Conservation (phyloP, 441 rosid species). For the Populus tomentosa region DNA sequence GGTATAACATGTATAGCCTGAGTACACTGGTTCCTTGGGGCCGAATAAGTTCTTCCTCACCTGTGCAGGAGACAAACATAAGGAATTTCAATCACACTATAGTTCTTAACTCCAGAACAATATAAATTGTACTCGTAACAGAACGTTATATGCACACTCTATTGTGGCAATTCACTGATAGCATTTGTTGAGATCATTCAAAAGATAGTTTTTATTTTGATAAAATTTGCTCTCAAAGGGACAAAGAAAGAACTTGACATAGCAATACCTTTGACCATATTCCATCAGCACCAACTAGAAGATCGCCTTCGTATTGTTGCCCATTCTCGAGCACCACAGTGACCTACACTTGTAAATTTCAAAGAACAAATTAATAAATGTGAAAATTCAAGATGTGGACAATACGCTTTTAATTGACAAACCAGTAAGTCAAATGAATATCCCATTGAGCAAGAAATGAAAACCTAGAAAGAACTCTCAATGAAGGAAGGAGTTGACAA, state of each 20-base stretch:
- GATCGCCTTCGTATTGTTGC: conserved; percentile 64
- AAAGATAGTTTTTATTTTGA: neutral
- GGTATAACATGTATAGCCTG: conserved; percentile 90
- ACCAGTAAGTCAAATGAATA: conserved; percentile 2
- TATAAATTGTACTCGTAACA: neutral
- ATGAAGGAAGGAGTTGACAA: conserved; percentile 27
- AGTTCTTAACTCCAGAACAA: neutral
- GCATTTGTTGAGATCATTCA: conserved; percentile 2
- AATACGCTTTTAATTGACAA: neutral
- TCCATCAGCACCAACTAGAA: conserved; percentile 93
- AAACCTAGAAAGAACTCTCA: conserved; percentile 25
- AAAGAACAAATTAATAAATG: conserved; percentile 8
- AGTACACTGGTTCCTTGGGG: conserved; percentile 59
- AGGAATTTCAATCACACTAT: neutral
- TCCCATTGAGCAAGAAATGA: conserved; percentile 8
- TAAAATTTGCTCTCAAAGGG: neutral
- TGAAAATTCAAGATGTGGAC: conserved; percentile 9
- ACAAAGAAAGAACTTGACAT: neutral
- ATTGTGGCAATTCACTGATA: neutral
- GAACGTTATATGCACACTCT: neutral
- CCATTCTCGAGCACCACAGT: conserved; percentile 82
- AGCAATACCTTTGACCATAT: conserved; percentile 79
- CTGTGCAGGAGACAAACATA: conserved; percentile 26
- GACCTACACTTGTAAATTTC: conserved; percentile 45
- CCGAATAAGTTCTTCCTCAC: conserved; percentile 82